A percentile compares a stretch with the other conserved stretches of the same genome.
Evolutionary conservation across 2,329 filamentous ascomycete genomes (phyloP).

Genomic region (Teratosphaeria nubilosa): DNA sequence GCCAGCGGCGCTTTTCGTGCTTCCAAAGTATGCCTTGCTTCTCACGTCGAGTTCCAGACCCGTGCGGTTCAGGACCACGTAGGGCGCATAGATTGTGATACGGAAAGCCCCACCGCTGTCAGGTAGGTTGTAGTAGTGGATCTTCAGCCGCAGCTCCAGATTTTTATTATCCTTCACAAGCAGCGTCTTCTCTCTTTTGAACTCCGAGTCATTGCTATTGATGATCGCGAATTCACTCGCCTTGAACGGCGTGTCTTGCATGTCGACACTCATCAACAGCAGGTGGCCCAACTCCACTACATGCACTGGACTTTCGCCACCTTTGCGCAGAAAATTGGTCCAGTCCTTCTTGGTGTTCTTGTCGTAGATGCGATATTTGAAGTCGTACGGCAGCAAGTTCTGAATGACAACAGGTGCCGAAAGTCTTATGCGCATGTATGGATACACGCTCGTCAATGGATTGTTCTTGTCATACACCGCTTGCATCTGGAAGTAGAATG

Average conservation of each 20-base stretch:
- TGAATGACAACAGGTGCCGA: conserved; percentile 90
- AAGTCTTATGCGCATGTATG: conserved; percentile 86
- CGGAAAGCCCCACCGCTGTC: conserved; percentile 93
- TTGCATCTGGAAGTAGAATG: conserved; percentile 95
- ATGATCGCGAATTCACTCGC: conserved; percentile 95
- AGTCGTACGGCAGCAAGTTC: conserved; percentile 91
- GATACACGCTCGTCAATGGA: conserved; percentile 73
- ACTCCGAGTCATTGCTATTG: conserved; percentile 85
- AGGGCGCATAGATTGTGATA: conserved; percentile 89
- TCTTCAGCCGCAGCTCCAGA: conserved; percentile 65
- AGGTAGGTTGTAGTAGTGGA: conserved; percentile 85
- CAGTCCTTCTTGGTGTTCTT: conserved; percentile 98
- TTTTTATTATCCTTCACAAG: conserved; percentile 78
- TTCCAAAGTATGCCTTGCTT: conserved; percentile 79
- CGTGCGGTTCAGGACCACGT: conserved; percentile 91
- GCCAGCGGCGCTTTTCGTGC: conserved; percentile 72
- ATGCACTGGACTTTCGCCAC: conserved; percentile 92
- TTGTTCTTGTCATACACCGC: conserved; percentile 75
- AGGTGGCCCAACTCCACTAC: conserved; percentile 93
- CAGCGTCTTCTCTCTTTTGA: conserved; percentile 69
- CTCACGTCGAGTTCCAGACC: conserved; percentile 80
- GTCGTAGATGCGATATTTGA: conserved; percentile 98
- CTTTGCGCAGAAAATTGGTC: conserved; percentile 95
- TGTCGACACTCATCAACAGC: conserved; percentile 81
- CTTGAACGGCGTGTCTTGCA: conserved; percentile 93